Evolutionary conservation across 2,329 filamentous ascomycete species (phyloP).

Genomic region (Claviceps maximensis): DNA sequence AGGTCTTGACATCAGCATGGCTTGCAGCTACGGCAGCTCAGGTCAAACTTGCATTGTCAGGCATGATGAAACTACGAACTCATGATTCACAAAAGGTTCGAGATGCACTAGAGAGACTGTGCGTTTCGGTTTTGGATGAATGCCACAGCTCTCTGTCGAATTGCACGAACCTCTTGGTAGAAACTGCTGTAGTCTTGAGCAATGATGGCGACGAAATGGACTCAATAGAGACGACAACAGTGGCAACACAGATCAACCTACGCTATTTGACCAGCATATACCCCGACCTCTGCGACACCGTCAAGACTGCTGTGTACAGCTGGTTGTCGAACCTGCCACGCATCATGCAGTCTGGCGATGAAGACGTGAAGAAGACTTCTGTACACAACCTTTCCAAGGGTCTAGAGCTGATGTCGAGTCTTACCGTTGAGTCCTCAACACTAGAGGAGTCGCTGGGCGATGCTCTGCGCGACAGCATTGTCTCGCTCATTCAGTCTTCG

Average conservation of each 20-base stretch:
- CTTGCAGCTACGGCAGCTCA: slow-evolving; percentile 67
- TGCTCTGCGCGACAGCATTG: slow-evolving; percentile 63
- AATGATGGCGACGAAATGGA: slow-evolving; percentile 27
- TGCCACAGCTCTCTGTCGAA: slow-evolving; percentile 62
- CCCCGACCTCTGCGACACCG: slow-evolving; percentile 43
- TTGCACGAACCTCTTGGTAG: slow-evolving; percentile 58
- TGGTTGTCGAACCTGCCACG: slow-evolving; percentile 75
- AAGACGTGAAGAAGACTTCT: slow-evolving; percentile 57
- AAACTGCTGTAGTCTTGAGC: slow-evolving; percentile 63
- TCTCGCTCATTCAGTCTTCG: slow-evolving; percentile 20
- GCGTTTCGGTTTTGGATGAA: slow-evolving; percentile 61
- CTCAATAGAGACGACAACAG: slow-evolving; percentile 12
- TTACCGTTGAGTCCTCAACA: slow-evolving; percentile 51
- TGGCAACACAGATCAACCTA: slow-evolving; percentile 35
- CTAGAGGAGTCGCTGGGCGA: slow-evolving; percentile 54
- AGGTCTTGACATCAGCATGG: slow-evolving; percentile 47
- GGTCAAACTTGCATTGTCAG: slow-evolving; percentile 69
- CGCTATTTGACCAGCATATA: slow-evolving; percentile 51
- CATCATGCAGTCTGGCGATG: slow-evolving; percentile 72
- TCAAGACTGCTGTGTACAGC: slow-evolving; percentile 61
- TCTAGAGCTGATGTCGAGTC: slow-evolving; percentile 48
- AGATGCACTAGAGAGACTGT: slow-evolving; percentile 54
- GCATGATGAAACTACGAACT: slow-evolving; percentile 60
- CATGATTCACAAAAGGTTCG: slow-evolving; percentile 59
- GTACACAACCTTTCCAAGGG: slow-evolving; percentile 67